Evolutionary conservation across 2,329 filamentous ascomycete genomes (phyloP).

Genomic region (Penicillium brasilianum): DNA sequence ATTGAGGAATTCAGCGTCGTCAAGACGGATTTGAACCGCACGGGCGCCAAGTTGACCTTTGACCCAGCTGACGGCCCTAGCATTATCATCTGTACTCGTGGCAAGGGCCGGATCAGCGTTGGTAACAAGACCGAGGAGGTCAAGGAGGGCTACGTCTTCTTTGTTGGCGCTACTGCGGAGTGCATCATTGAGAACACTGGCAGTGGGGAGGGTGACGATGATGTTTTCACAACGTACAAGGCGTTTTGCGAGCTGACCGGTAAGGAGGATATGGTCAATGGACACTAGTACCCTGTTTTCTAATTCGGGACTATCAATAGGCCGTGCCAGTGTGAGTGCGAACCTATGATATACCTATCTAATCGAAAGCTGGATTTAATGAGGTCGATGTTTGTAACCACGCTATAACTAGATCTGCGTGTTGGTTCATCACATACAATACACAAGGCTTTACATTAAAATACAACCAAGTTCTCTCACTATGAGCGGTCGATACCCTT

Average conservation of each 20-base stretch:
- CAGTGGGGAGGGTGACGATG: constrained; percentile 59
- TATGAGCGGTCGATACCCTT: no score
- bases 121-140: constrained; percentile 79
- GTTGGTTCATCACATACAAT: neutral
- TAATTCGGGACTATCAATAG: constrained; percentile 24
- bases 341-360: constrained; percentile 23
- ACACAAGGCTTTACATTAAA: neutral
- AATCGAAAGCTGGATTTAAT: neutral
- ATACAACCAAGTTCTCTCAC: neutral
- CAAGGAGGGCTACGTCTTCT: constrained; percentile 75
- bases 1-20: constrained; percentile 96
- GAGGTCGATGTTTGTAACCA: neutral
- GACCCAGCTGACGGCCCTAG: constrained; percentile 86
- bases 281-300: constrained; percentile 33
- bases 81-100: constrained; percentile 87
- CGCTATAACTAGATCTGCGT: neutral
- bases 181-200: constrained; percentile 72
- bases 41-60: constrained; percentile 82
- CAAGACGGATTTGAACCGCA: constrained; percentile 71
- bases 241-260: constrained; percentile 85
- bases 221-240: constrained; percentile 85
- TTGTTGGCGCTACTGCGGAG: constrained; percentile 87
- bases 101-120: constrained; percentile 81
- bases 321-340: constrained; percentile 19
- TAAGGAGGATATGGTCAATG: constrained; percentile 47